Conservation (phyloP, 2,329 filamentous ascomycete genomes). For the Pochonia chlamydosporia region DNA sequence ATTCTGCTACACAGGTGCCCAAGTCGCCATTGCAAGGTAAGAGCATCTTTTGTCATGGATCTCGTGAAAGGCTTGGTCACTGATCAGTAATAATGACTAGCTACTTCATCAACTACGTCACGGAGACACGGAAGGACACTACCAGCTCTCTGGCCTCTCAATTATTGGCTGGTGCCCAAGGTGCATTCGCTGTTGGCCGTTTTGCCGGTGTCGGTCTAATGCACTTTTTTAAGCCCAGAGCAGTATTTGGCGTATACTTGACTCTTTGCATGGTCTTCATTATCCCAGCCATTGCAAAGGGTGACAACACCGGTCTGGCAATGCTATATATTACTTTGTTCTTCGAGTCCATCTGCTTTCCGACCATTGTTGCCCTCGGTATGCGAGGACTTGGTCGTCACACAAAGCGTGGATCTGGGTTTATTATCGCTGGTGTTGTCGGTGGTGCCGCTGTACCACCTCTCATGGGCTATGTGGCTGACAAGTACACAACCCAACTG, state of each 20-base stretch:
- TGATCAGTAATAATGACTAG: slow-evolving; percentile 13
- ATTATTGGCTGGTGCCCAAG: slow-evolving; percentile 69
- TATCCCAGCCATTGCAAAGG: slow-evolving; percentile 39
- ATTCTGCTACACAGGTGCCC: slow-evolving; percentile 73
- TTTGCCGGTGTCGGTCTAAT: slow-evolving; percentile 64
- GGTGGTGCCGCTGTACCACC: slow-evolving; percentile 72
- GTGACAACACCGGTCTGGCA: slow-evolving; percentile 41
- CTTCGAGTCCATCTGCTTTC: slow-evolving; percentile 77
- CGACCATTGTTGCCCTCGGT: slow-evolving; percentile 72
- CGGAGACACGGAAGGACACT: slow-evolving; percentile 50
- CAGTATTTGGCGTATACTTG: slow-evolving; percentile 62
- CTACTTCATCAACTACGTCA: slow-evolving; percentile 72
- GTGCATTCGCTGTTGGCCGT: slow-evolving; percentile 64
- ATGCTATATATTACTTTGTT: slow-evolving; percentile 69
- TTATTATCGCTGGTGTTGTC: slow-evolving; percentile 61
- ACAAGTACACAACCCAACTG: slow-evolving; percentile 40
- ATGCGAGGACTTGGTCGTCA: slow-evolving; percentile 73
- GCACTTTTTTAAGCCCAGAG: slow-evolving; percentile 59
- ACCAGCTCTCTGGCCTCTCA: slow-evolving; percentile 50
- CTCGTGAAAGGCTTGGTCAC: too few species aligned
- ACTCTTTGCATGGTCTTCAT: slow-evolving; percentile 59
- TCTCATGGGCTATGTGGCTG: slow-evolving; percentile 54
- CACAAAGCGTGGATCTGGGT: slow-evolving; percentile 70
- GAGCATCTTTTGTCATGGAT: not conserved
- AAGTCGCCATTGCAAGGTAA: slow-evolving; percentile 52